Percentiles rank a stretch among this genome's conserved stretches.
Conservation (phyloP, 768 basidiomycete genomes). For the Boletus patriciae region DNA sequence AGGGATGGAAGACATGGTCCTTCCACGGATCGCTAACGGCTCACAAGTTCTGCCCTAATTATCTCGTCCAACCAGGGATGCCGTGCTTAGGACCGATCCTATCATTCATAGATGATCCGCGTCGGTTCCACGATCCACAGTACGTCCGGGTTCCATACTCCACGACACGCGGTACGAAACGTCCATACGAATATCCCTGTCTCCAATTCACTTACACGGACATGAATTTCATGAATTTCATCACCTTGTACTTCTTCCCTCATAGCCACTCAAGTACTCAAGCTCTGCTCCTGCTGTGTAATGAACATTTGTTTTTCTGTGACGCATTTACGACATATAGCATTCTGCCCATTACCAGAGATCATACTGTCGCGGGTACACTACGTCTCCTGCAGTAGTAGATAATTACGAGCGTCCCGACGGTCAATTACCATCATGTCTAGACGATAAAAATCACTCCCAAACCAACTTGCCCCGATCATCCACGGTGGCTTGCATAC, state of each 20-base stretch:
- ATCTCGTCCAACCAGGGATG: background rate
- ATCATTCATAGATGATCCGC: conserved; percentile 10
- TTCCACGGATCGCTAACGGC: conserved; percentile 26
- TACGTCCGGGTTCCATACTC: conserved; percentile 15
- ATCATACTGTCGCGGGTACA: conserved; percentile 13
- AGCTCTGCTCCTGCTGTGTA: conserved; percentile 5
- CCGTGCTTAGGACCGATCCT: conserved; percentile 4
- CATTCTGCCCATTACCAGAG: conserved; percentile 17
- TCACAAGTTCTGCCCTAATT: conserved; percentile 1
- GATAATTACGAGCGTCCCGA: conserved; percentile 23
- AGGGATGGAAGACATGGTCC: conserved; percentile 33
- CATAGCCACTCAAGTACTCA: conserved; percentile 14
- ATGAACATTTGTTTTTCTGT: conserved; percentile 11
- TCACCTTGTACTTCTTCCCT: background rate
- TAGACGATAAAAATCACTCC: conserved; percentile 32
- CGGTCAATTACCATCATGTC: conserved; percentile 10
- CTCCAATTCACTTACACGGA: conserved; percentile 16
- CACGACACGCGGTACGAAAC: conserved; percentile 10
- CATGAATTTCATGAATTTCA: conserved; percentile 22
- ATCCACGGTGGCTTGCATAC: conserved; percentile 62
- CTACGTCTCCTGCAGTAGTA: conserved; percentile 15
- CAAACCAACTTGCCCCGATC: conserved; percentile 58
- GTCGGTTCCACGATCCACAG: conserved; percentile 11
- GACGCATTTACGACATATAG: conserved; percentile 25
- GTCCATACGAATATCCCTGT: conserved; percentile 5